A percentile compares a stretch with the other conserved stretches of the same genome.
phyloP scores from a whole-genome alignment of 1,284 basidiomycete genomes.

The Trichosporon sp. region DNA sequence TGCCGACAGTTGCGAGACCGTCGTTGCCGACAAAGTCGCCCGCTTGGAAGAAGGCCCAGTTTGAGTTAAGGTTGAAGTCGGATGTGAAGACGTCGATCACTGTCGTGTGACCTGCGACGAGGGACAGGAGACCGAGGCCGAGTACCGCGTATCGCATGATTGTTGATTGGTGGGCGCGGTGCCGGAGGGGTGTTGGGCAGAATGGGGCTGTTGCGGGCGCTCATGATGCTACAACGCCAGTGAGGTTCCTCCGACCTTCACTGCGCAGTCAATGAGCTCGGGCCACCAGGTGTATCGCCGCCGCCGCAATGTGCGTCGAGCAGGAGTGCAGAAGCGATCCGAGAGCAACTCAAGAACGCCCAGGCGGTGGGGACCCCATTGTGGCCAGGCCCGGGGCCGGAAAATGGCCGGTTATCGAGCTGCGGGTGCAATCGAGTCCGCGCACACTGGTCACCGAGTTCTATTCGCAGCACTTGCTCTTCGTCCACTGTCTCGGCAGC shows the following conservation, averaged over 20 bases:
- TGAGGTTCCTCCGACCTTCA: too few species aligned
- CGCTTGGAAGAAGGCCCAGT: slow-evolving; percentile 7
- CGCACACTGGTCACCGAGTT: not conserved
- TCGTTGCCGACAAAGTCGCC: not conserved
- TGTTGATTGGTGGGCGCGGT: not conserved
- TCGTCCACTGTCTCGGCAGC: not conserved
- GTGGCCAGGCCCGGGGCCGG: too few species aligned
- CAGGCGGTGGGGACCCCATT: not conserved
- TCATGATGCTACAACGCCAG: too few species aligned
- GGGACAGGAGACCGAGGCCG: not conserved
- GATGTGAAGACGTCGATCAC: slow-evolving; percentile 4
- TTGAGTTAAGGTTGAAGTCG: not conserved
- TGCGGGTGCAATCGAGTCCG: not conserved
- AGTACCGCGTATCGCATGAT: not conserved
- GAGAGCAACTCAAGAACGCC: too few species aligned
- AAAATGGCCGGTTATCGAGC: not conserved
- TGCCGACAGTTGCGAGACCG: not conserved
- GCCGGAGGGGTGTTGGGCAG: not conserved
- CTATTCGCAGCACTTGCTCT: not conserved
- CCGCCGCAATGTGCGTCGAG: too few species aligned
- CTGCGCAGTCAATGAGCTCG: too few species aligned
- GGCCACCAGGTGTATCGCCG: too few species aligned
- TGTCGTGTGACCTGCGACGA: not conserved
- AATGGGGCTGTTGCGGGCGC: too few species aligned
- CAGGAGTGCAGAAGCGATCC: too few species aligned